Evolutionary conservation across 345 rosid species (phyloP), one percentile per base, ranked within the genome.

Genomic region (Eucalyptus lansdowneana): DNA sequence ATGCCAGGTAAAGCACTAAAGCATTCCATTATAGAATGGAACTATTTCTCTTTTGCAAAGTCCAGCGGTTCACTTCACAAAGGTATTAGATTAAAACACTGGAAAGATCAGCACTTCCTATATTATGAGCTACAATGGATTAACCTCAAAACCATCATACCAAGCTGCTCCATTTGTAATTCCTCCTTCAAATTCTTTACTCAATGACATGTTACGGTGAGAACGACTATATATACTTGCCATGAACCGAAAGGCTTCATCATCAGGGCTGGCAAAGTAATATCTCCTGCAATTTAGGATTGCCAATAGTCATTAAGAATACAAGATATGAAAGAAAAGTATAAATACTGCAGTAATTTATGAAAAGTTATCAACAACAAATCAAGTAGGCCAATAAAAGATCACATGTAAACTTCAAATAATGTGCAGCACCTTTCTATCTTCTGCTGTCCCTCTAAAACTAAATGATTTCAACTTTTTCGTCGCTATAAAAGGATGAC

Each of bases 111-210:
- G 88, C 62, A 34, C 88, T 58, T 47, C 47, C 29, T 76, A 76
- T 76, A 40, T 11, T 76, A 76, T 22, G 47, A 76, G 83, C 47
- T 76, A 76, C 60, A 81, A 9, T n/a, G 88, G 9, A 86, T 81
- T 51, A 21, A 86, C 47, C 9, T 88, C 56, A 22, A 80, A 88
- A 72, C 11, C 29, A 17, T 65, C 91, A 91, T 94, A 97, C 99
- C 99, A 98, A 86, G 90, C 88, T 54, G 99, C 99, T 92, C 99
- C 99, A 92, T 98, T 98, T 13, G 98, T 98, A 89, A 98, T 96
- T 88, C 99, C 99, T 89, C 94, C 98, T 87, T 90, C 92, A 91
- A 97, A 98, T 94, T 98, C 99, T 88, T 91, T 94, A 94, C 99
- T 97, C 91, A 94, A 89, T 88, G 98, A 98, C 99, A 98, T 98